Evolutionary conservation across 345 rosid species (phyloP).

Genomic region (Citrus glauca): DNA sequence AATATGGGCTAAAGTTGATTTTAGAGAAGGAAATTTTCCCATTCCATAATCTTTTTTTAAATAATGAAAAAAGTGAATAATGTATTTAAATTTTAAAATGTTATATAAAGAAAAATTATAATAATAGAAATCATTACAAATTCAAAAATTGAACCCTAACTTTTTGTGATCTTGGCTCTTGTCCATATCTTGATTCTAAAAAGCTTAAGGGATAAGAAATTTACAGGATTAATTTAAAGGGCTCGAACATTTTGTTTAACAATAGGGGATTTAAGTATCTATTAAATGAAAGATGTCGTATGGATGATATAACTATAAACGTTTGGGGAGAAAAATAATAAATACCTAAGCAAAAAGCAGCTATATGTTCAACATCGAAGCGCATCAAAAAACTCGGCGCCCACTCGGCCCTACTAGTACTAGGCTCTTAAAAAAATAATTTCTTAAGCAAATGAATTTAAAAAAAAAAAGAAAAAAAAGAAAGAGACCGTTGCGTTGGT

Average conservation of each 20-base stretch:
- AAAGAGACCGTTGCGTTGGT: not conserved
- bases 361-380: not conserved
- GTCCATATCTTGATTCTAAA: too few relatives aligned
- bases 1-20: too few relatives aligned
- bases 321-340: not conserved
- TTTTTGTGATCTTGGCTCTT: too few relatives aligned
- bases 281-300: not conserved
- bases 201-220: not conserved
- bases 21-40: too few relatives aligned
- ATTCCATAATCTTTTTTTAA: too few relatives aligned
- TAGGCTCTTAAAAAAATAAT: not conserved
- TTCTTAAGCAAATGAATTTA: not conserved
- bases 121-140: too few relatives aligned
- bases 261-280: not conserved
- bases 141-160: too few relatives aligned
- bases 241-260: not conserved
- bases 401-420: conserved; percentile 2
- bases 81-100: too few relatives aligned
- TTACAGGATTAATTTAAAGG: not conserved
- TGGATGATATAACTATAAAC: not conserved
- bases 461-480: not conserved
- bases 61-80: too few relatives aligned
- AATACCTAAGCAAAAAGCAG: not conserved
- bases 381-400: not conserved
- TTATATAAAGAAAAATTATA: too few relatives aligned